Percentiles rank a stretch among this genome's conserved stretches.
Evolutionary conservation across 208 protist species (phyloP).

Genomic region (Leptomonas pyrrhocoris): DNA sequence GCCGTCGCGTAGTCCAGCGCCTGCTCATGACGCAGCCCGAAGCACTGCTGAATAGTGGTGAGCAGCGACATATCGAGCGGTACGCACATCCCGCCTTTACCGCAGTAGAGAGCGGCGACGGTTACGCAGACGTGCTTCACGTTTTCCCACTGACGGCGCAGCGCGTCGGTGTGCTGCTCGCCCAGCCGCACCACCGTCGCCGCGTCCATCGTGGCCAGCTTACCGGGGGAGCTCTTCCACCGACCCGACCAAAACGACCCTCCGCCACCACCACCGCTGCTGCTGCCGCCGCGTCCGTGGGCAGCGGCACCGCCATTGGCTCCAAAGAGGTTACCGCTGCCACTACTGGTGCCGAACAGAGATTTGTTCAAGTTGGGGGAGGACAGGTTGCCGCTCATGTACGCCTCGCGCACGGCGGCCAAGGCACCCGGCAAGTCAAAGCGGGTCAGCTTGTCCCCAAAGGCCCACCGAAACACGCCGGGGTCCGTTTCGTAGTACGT

Average conservation of each 20-base stretch:
- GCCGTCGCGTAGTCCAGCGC: constrained; percentile 66
- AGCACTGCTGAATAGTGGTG: constrained; percentile 80
- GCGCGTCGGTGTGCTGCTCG: constrained; percentile 34
- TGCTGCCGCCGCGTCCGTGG: too few species aligned
- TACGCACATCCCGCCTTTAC: constrained; percentile 68
- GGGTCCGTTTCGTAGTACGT: constrained; percentile 82
- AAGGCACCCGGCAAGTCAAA: constrained; percentile 40
- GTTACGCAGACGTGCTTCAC: constrained; percentile 75
- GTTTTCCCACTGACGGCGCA: constrained; percentile 85
- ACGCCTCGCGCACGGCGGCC: constrained; percentile 22
- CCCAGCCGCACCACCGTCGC: constrained; percentile 20
- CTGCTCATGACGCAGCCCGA: constrained; percentile 54
- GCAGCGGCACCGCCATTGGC: background rate
- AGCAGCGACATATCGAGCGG: constrained; percentile 59
- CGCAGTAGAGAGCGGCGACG: constrained; percentile 71
- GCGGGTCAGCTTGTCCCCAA: constrained; percentile 70
- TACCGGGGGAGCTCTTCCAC: constrained; percentile 32
- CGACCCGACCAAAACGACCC: constrained; percentile 29
- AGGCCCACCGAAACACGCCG: constrained; percentile 63
- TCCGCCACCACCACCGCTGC: background rate
- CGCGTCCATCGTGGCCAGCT: constrained; percentile 29
- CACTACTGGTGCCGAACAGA: background rate
- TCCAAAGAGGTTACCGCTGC: background rate
- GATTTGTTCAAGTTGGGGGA: background rate
- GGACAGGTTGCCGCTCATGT: constrained; percentile 1